A percentile compares a stretch with the other conserved stretches of the same genome.
These are phyloP conservation scores for Daldinia bambusicola DNA, from an alignment of 495 filamentous ascomycete species.

Conservation along the genomic window DNA sequence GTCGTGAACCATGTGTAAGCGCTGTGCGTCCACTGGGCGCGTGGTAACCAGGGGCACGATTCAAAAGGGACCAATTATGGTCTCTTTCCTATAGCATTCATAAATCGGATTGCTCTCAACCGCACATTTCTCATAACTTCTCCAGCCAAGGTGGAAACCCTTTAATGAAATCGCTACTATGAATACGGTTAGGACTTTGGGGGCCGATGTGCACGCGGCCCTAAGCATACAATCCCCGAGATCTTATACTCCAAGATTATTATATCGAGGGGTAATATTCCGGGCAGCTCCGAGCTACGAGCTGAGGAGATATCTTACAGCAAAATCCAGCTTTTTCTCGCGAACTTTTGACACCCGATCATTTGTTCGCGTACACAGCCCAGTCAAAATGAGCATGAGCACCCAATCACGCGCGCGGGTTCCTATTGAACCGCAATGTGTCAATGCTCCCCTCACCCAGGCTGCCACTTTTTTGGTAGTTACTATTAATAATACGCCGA, in stretches of 20 bases:
- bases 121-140: neutral
- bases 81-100: neutral
- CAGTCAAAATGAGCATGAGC: constrained; percentile 34
- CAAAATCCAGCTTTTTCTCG: neutral
- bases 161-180: constrained; percentile 13
- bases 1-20: constrained; percentile 33
- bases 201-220: neutral
- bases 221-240: neutral
- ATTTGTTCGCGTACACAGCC: neutral
- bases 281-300: constrained; percentile 12
- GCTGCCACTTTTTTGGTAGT: constrained; percentile 66
- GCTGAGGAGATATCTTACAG: neutral
- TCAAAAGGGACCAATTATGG: constrained; percentile 18
- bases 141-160: neutral
- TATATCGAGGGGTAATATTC: neutral
- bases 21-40: constrained; percentile 22
- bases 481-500: constrained; percentile 45
- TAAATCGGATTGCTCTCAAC: constrained; percentile 5
- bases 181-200: constrained; percentile 15
- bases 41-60: constrained; percentile 1
- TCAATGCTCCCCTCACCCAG: constrained; percentile 61
- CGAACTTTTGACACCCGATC: neutral
- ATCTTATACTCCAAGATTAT: neutral
- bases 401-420: constrained; percentile 20
- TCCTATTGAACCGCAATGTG: constrained; percentile 50